phyloP scores from a whole-genome alignment of 805 yeast genomes.

The Vanderwaltozyma tropicalis region DNA sequence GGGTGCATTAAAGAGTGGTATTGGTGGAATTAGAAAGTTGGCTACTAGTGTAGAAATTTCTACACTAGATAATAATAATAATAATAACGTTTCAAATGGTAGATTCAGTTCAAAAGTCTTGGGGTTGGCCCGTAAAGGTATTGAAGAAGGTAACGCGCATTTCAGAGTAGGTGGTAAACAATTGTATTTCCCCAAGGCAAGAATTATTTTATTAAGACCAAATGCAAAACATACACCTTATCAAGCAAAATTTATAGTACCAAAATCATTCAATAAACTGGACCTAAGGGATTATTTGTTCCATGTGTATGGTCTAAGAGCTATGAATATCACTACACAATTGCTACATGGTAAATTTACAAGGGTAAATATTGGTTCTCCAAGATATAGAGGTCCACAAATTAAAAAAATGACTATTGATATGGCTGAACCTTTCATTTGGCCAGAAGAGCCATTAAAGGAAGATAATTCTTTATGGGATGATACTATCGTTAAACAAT shows the following conservation, averaged over 20 bases:
- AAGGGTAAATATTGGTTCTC: conserved; percentile 47
- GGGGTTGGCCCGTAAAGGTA: conserved; percentile 37
- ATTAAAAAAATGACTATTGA: conserved; percentile 94
- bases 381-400: conserved; percentile 68
- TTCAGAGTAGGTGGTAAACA: conserved; percentile 70
- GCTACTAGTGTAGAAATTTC: too few relatives aligned
- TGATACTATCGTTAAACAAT: conserved; percentile 33
- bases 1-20: too few relatives aligned
- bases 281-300: conserved; percentile 90
- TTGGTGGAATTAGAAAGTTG: too few relatives aligned
- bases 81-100: neutral
- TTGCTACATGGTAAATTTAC: conserved; percentile 61
- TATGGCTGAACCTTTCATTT: conserved; percentile 88
- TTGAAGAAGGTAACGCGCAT: conserved; percentile 61
- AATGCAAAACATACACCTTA: conserved; percentile 96
- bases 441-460: conserved; percentile 60
- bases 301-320: conserved; percentile 83
- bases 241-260: conserved; percentile 93
- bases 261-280: conserved; percentile 84
- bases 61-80: too few relatives aligned
- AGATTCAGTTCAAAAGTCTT: conserved; percentile 19
- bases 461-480: conserved; percentile 35
- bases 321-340: conserved; percentile 79
- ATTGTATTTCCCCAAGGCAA: conserved; percentile 76
- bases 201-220: conserved; percentile 72